Percentiles rank a stretch among this genome's conserved stretches.
Conservation (phyloP, 495 filamentous ascomycete genomes). For the Neurospora africana region DNA sequence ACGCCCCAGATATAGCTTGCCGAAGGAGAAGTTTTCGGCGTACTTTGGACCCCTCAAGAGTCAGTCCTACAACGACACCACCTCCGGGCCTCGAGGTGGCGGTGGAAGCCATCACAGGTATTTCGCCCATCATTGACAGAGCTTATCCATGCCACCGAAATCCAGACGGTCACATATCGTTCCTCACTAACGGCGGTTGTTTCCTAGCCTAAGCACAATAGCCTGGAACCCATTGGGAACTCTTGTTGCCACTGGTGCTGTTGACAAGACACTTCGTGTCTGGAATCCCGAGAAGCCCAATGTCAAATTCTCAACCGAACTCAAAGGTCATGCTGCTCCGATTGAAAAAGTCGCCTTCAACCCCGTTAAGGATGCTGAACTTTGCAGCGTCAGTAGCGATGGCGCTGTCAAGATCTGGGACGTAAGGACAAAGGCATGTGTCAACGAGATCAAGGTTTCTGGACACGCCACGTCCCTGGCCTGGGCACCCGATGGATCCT, state of each 20-base stretch:
- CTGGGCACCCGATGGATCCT: constrained; percentile 80
- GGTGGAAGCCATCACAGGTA: constrained; percentile 11
- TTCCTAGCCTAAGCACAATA: constrained; percentile 50
- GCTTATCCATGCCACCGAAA: not conserved
- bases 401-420: constrained; percentile 91
- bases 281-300: constrained; percentile 82
- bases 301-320: constrained; percentile 72
- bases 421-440: constrained; percentile 65
- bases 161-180: not conserved
- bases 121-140: not conserved
- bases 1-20: constrained; percentile 41
- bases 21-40: constrained; percentile 52
- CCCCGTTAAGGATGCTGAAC: constrained; percentile 74
- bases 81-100: constrained; percentile 17
- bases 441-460: constrained; percentile 70
- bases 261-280: constrained; percentile 73
- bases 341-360: constrained; percentile 89
- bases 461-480: constrained; percentile 74
- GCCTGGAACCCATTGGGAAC: constrained; percentile 85
- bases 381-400: constrained; percentile 77
- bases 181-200: not conserved
- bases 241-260: constrained; percentile 75
- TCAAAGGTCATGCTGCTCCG: constrained; percentile 64
- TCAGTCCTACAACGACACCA: constrained; percentile 53
- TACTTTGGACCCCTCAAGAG: constrained; percentile 48